Conservation (phyloP, 1,284 basidiomycete species). For the Ustilago bromivora region DNA sequence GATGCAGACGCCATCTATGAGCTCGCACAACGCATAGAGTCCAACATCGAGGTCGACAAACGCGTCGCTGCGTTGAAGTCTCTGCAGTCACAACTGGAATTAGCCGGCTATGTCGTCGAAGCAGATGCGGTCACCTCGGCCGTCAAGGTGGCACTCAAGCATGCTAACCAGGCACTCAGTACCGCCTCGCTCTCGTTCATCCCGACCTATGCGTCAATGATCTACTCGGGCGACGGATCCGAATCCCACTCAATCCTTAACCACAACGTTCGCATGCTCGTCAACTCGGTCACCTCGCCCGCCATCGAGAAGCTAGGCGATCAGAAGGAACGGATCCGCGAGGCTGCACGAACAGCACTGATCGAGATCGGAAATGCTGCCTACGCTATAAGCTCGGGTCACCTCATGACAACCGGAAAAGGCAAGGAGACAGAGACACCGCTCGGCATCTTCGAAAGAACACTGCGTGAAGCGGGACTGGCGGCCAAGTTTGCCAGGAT, state of each 20-base stretch:
- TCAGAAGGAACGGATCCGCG: slow-evolving; percentile 77
- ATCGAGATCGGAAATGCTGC: slow-evolving; percentile 79
- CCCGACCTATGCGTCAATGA: slow-evolving; percentile 54
- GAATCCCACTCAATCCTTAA: slow-evolving; percentile 37
- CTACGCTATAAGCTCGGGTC: slow-evolving; percentile 73
- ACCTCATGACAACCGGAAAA: slow-evolving; percentile 71
- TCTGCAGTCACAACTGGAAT: slow-evolving; percentile 40
- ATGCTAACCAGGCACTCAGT: slow-evolving; percentile 80
- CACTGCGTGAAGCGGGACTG: slow-evolving; percentile 81
- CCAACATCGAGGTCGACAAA: slow-evolving; percentile 52
- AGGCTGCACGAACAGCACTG: slow-evolving; percentile 81
- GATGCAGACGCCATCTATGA: slow-evolving; percentile 50
- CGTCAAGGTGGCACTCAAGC: slow-evolving; percentile 81
- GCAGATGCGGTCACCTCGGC: slow-evolving; percentile 54
- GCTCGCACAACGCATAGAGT: slow-evolving; percentile 41
- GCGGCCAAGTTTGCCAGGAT: slow-evolving; percentile 75
- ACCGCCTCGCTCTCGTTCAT: slow-evolving; percentile 65
- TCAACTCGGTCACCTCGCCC: slow-evolving; percentile 78
- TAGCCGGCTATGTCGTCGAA: slow-evolving; percentile 47
- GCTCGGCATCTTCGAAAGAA: slow-evolving; percentile 79
- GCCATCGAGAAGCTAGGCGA: slow-evolving; percentile 86
- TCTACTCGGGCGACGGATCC: slow-evolving; percentile 34
- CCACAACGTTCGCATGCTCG: slow-evolving; percentile 53
- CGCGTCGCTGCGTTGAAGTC: slow-evolving; percentile 37
- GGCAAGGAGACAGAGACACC: slow-evolving; percentile 82